These are phyloP conservation scores for Russula foetens DNA, from an alignment of 768 basidiomycete genomes.

Conservation along the genomic window DNA sequence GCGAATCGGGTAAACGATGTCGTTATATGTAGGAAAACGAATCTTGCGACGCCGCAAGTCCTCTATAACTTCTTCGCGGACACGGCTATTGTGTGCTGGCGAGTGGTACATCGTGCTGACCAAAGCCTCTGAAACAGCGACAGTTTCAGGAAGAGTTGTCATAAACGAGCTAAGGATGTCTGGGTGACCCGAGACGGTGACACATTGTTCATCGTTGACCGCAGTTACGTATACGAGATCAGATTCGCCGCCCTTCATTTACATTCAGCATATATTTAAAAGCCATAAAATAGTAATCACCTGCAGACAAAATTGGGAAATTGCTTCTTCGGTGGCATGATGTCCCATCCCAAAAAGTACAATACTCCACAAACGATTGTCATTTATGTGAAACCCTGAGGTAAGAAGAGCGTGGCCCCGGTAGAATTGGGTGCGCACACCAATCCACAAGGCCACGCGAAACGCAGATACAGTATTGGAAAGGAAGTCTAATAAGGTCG, in stretches of 20 bases:
- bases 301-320: constrained; percentile 22
- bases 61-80: constrained; percentile 34
- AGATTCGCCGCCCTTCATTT: constrained; percentile 10
- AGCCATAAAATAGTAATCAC: constrained; percentile 14
- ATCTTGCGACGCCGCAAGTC: constrained; percentile 41
- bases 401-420: constrained; percentile 13
- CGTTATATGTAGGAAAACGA: constrained; percentile 39
- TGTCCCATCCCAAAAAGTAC: constrained; percentile 32
- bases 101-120: constrained; percentile 50
- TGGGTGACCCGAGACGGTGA: constrained; percentile 54
- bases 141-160: constrained; percentile 28
- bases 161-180: constrained; percentile 40
- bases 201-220: constrained; percentile 37
- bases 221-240: constrained; percentile 41
- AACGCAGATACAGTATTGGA: constrained; percentile 38
- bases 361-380: constrained; percentile 38
- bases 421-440: constrained; percentile 35
- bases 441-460: constrained; percentile 46
- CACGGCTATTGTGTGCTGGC: constrained; percentile 25
- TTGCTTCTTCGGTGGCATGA: constrained; percentile 23
- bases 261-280: constrained; percentile 16
- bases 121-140: constrained; percentile 35
- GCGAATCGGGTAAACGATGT: constrained; percentile 29
- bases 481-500: constrained; percentile 34
- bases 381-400: constrained; percentile 18